Percentiles rank a stretch among this genome's conserved stretches.
phyloP scores from a whole-genome alignment of 2,329 filamentous ascomycete species.

The Mycosphaerella sp. region DNA sequence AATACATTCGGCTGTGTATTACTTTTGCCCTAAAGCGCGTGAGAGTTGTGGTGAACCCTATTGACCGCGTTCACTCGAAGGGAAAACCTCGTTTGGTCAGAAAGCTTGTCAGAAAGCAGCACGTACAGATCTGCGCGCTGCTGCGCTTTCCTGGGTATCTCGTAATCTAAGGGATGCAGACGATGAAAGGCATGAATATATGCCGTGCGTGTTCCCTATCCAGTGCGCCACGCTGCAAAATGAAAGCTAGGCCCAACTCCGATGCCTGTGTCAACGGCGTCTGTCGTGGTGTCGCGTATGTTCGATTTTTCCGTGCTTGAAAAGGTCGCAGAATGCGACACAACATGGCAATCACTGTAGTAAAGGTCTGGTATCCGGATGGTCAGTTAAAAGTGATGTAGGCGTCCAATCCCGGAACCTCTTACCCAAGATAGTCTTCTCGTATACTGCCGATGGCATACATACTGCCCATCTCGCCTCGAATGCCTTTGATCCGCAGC shows the following conservation, averaged over 20 bases:
- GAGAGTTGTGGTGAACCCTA: too few species aligned
- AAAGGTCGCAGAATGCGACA: background rate
- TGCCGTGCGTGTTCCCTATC: conserved; percentile 3
- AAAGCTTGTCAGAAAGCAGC: background rate
- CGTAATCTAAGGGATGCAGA: conserved; percentile 16
- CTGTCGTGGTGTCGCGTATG: background rate
- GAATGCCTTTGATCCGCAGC: conserved; percentile 87
- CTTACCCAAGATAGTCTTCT: conserved; percentile 48
- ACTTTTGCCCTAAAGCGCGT: too few species aligned
- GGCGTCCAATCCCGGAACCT: background rate
- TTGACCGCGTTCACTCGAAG: too few species aligned
- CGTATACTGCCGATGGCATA: conserved; percentile 98
- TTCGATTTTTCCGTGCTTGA: background rate
- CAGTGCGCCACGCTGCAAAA: conserved; percentile 18
- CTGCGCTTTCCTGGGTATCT: conserved; percentile 16
- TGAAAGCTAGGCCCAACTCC: background rate
- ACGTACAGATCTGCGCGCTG: background rate
- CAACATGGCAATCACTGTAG: conserved; percentile 5
- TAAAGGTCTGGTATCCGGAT: conserved; percentile 5
- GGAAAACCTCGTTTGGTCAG: too few species aligned
- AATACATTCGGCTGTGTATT: too few species aligned
- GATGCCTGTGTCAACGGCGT: background rate
- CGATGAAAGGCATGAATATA: conserved; percentile 3
- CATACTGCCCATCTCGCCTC: conserved; percentile 90
- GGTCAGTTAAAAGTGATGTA: background rate